Base-by-base conservation (phyloP, 202 grass and related monocot species). In the Brachypodium distachyon region DNA sequence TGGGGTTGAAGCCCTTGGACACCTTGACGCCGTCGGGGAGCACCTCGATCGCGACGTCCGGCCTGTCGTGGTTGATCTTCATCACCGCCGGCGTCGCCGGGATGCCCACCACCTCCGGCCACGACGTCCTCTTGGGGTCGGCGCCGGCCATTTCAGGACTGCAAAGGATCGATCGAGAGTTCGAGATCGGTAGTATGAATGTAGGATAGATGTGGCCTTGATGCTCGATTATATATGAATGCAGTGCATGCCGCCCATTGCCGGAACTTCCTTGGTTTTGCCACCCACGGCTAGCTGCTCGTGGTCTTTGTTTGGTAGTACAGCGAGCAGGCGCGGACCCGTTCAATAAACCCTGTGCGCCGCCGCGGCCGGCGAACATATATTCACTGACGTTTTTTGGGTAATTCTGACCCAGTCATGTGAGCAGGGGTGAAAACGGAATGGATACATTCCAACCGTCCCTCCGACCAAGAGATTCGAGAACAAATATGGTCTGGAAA, bases 31-130 rank as follows among this genome's bases (percentile, higher is more conserved):
- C 65, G 26, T 69, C 65, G 9, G 65, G 65, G 26, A 69, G 65
- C 2, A 69, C 65, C 26, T 69, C 65, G 4, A 69, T 11, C 3
- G 65, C 26, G 9, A 69, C 65, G 42, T 69, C 42, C 26, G 42
- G 42, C 26, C 65, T 32, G 42, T 69, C 65, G 42, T 69, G 65
- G 16, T 44, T 44, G 42, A 69, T 69, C 65, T 69, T 69, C 65
- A 69, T 69, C 65, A 69, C 65, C 41, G 65, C 65, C 42, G 65
- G 65, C 42, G 65, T 48, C 65, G 65, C 65, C 65, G 65, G 65
- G 26, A 69, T 69, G 26, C 65, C 65, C 41, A 69, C 40, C 42
- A 69, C 65, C 65, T 69, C 65, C 41, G 65, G 65, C 65, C 65
- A 69, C 16, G 65, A 69, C 42, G 65, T 69, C 42, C 41, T 69